phyloP scores from a whole-genome alignment of 768 basidiomycete genomes.

The Roridomyces roridus region DNA sequence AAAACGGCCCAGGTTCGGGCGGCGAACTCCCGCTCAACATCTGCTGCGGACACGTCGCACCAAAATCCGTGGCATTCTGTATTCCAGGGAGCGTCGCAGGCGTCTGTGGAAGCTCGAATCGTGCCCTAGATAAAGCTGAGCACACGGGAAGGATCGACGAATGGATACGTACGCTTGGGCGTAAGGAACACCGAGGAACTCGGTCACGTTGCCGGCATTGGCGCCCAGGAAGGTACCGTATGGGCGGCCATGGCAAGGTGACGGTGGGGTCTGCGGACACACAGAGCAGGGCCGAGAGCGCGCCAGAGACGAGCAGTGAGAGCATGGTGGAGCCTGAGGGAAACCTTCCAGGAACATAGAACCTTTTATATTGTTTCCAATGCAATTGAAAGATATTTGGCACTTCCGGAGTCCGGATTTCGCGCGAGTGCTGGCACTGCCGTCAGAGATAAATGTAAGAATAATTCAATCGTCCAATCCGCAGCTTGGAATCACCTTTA shows the following conservation, averaged over 20 bases:
- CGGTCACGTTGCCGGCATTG: neutral
- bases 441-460: too few species aligned
- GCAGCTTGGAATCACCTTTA: too few species aligned
- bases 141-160: neutral
- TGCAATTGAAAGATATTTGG: too few species aligned
- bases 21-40: neutral
- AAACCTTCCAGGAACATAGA: too few species aligned
- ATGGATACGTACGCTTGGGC: neutral
- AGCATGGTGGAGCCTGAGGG: too few species aligned
- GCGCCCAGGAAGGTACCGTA: conserved; percentile 1
- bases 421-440: too few species aligned
- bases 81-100: neutral
- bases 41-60: conserved; percentile 2
- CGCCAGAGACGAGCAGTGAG: too few species aligned
- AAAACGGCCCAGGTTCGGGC: neutral
- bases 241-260: too few species aligned
- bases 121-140: neutral
- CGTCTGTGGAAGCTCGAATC: neutral
- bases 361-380: too few species aligned
- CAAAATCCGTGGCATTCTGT: conserved; percentile 2
- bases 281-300: too few species aligned
- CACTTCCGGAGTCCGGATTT: too few species aligned
- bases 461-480: too few species aligned
- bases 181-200: neutral
- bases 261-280: neutral